Conservation (phyloP, 2,329 filamentous ascomycete species). For the Diaporthe sp. region DNA sequence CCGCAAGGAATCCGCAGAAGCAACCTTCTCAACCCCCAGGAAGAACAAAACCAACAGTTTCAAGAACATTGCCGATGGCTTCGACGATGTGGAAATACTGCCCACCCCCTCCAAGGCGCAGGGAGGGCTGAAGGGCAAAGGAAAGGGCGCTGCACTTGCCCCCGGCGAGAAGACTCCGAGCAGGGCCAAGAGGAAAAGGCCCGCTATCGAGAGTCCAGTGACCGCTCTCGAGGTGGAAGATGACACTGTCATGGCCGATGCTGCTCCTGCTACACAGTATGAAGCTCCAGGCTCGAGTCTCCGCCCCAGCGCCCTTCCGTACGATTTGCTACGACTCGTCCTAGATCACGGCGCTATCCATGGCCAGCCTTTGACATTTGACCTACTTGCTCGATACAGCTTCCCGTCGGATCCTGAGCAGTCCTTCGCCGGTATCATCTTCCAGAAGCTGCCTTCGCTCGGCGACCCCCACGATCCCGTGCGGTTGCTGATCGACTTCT, state of each 20-base stretch:
- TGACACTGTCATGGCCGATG: conserved; percentile 45
- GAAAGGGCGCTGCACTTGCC: conserved; percentile 51
- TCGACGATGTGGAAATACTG: conserved; percentile 73
- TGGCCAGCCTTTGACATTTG: conserved; percentile 71
- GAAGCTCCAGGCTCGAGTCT: conserved; percentile 21
- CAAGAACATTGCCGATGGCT: conserved; percentile 75
- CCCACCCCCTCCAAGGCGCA: conserved; percentile 64
- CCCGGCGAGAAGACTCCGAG: conserved; percentile 69
- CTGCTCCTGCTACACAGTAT: not conserved
- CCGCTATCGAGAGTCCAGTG: conserved; percentile 72
- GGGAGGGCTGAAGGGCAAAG: conserved; percentile 48
- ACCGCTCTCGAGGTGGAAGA: conserved; percentile 66
- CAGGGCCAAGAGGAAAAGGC: conserved; percentile 77
- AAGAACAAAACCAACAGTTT: conserved; percentile 65
- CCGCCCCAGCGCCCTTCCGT: conserved; percentile 38
- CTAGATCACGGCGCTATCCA: conserved; percentile 69
- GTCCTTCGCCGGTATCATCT: conserved; percentile 74
- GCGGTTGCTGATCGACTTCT: conserved; percentile 72
- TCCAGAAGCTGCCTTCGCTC: conserved; percentile 72
- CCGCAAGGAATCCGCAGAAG: conserved; percentile 54
- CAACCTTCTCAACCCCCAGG: conserved; percentile 67
- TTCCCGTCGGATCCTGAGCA: conserved; percentile 72
- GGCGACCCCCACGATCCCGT: conserved; percentile 59
- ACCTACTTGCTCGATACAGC: conserved; percentile 71
- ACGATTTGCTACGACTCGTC: conserved; percentile 63